Percentiles rank a stretch among this genome's conserved stretches.
Evolutionary conservation across 192 early-diverging fungal genomes (phyloP).

Genomic region (Coemansia sp.): DNA sequence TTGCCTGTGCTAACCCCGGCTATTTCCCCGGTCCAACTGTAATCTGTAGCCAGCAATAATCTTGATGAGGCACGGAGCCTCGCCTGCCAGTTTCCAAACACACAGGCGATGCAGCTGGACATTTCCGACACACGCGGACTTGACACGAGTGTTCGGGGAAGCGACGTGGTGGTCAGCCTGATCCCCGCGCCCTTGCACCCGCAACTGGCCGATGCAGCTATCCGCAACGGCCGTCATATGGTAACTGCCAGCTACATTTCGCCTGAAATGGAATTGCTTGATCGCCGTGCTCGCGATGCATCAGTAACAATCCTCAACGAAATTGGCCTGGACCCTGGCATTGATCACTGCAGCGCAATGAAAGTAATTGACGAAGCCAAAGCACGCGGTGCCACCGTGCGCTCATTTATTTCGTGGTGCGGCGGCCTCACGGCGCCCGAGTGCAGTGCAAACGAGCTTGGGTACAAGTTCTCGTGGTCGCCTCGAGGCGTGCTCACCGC

Average conservation of each 20-base stretch:
- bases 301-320: slow-evolving; percentile 93
- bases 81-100: slow-evolving; percentile 61
- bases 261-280: slow-evolving; percentile 78
- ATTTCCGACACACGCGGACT: slow-evolving; percentile 65
- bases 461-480: slow-evolving; percentile 96
- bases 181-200: slow-evolving; percentile 80
- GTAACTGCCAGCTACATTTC: slow-evolving; percentile 97
- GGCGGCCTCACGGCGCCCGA: slow-evolving; percentile 95
- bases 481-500: slow-evolving; percentile 90
- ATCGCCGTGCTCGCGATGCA: slow-evolving; percentile 74
- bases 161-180: slow-evolving; percentile 90
- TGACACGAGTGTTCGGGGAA: slow-evolving; percentile 61
- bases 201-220: slow-evolving; percentile 60
- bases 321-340: slow-evolving; percentile 97
- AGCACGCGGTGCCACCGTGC: slow-evolving; percentile 63
- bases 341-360: slow-evolving; percentile 97
- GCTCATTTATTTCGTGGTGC: slow-evolving; percentile 94
- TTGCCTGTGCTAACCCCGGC: no score
- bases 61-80: slow-evolving; percentile 70
- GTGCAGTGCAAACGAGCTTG: slow-evolving; percentile 83
- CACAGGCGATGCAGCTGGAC: slow-evolving; percentile 67
- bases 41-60: slow-evolving; percentile 75
- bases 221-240: slow-evolving; percentile 85
- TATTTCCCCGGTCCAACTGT: no score
- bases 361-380: slow-evolving; percentile 91